phyloP scores from a whole-genome alignment of 139 green algal species.

The Chlorella vulgaris region DNA sequence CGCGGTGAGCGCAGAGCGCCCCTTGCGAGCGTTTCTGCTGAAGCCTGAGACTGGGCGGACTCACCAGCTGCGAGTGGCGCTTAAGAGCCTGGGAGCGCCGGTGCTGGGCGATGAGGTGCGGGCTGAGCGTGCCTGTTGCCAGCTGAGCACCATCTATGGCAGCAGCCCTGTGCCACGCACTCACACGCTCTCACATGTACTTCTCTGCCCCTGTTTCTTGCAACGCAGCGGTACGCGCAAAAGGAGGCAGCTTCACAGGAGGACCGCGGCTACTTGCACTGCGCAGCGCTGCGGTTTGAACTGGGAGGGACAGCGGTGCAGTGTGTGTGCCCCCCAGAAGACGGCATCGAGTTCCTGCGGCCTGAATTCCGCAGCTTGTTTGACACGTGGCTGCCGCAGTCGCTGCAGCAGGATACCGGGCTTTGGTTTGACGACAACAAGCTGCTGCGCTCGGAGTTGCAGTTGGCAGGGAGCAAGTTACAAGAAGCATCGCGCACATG shows the following conservation, averaged over 20 bases:
- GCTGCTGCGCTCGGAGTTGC: conserved; percentile 26
- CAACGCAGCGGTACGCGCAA: conserved; percentile 14
- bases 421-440: conserved; percentile 34
- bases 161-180: too few relatives aligned
- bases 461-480: neutral
- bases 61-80: conserved; percentile 50
- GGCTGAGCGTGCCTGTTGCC: neutral
- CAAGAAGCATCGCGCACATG: neutral
- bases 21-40: conserved; percentile 36
- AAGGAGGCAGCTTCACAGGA: neutral
- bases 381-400: conserved; percentile 17
- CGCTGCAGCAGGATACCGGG: neutral
- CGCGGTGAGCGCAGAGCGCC: neutral
- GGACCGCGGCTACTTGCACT: conserved; percentile 49
- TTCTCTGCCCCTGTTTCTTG: neutral
- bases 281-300: conserved; percentile 37
- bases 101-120: conserved; percentile 45
- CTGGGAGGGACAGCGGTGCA: conserved; percentile 13
- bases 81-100: conserved; percentile 44
- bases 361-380: conserved; percentile 21
- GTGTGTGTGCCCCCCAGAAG: conserved; percentile 34
- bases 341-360: conserved; percentile 26
- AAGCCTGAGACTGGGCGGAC: conserved; percentile 48
- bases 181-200: neutral
- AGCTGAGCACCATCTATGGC: too few relatives aligned